Conservation (phyloP, 2,329 filamentous ascomycete genomes). For the Paraphaeosphaeria sporulosa region DNA sequence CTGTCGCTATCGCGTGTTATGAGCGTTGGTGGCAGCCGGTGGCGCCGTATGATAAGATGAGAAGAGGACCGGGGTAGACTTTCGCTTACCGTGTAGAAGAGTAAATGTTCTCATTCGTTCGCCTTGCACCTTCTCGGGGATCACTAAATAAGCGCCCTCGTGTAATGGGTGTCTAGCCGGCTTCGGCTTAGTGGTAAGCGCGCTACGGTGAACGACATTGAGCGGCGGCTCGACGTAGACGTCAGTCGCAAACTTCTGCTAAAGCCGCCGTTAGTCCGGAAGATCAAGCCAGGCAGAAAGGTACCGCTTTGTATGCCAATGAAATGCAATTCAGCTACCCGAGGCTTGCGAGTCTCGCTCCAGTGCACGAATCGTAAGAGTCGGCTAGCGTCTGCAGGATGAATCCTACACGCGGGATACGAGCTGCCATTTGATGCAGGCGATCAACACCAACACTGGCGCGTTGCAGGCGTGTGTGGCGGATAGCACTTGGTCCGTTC, state of each 20-base stretch:
- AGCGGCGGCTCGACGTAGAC: neutral
- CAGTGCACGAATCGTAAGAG: neutral
- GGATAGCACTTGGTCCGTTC: neutral
- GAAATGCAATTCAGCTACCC: neutral
- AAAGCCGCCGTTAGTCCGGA: neutral
- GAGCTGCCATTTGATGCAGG: conserved; percentile 4
- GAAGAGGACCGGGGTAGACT: neutral
- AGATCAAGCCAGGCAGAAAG: neutral
- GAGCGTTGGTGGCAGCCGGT: conserved; percentile 2
- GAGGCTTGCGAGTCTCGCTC: neutral
- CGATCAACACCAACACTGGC: conserved; percentile 9
- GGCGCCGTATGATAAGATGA: conserved; percentile 6
- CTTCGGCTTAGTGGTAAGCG: neutral
- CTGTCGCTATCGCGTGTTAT: conserved; percentile 1
- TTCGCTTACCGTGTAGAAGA: conserved; percentile 4
- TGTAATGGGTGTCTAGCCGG: neutral
- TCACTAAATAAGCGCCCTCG: conserved; percentile 2
- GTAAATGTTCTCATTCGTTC: neutral
- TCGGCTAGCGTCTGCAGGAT: conserved; percentile 1
- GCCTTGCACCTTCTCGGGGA: conserved; percentile 1
- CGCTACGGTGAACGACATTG: conserved; percentile 2
- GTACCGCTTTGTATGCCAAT: neutral
- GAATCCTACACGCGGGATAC: conserved; percentile 9
- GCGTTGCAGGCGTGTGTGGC: neutral
- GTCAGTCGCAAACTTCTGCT: neutral